Evolutionary conservation across 2,329 filamentous ascomycete species (phyloP).

Genomic region (Fusarium sororula): DNA sequence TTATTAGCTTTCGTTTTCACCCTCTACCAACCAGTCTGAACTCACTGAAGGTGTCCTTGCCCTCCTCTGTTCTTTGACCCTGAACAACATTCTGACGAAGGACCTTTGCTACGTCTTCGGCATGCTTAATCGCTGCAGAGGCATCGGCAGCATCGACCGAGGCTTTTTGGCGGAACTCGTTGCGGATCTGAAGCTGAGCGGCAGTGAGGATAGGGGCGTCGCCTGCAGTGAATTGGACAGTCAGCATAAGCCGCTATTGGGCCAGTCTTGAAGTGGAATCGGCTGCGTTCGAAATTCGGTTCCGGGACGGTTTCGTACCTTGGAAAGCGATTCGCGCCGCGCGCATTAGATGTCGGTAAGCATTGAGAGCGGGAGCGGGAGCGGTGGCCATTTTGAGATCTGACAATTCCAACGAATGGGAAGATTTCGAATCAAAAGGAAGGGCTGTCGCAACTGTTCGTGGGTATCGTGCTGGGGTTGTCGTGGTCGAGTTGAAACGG

Average conservation of each 20-base stretch:
- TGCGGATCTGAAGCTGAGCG: conserved; percentile 76
- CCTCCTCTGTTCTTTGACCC: conserved; percentile 64
- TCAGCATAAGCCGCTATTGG: neutral
- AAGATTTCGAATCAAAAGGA: too few species aligned
- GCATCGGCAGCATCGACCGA: conserved; percentile 65
- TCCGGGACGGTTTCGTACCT: conserved; percentile 60
- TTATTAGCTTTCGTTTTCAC: neutral
- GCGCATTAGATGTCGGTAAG: conserved; percentile 84
- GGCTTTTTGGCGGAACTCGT: conserved; percentile 75
- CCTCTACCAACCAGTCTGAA: neutral
- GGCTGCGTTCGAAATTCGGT: neutral
- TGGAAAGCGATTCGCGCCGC: conserved; percentile 84
- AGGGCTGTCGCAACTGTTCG: neutral
- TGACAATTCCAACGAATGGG: neutral
- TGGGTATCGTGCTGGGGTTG: neutral
- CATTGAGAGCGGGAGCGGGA: conserved; percentile 70
- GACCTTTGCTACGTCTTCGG: conserved; percentile 82
- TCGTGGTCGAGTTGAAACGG: neutral
- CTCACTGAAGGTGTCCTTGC: conserved; percentile 65
- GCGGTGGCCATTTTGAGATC: conserved; percentile 28
- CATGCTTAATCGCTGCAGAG: conserved; percentile 75
- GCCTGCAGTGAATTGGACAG: conserved; percentile 58
- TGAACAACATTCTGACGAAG: conserved; percentile 89
- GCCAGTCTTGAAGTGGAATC: too few species aligned
- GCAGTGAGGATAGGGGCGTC: conserved; percentile 75